phyloP scores from a whole-genome alignment of 331 rosid genomes.

The Rosa hybrid region DNA sequence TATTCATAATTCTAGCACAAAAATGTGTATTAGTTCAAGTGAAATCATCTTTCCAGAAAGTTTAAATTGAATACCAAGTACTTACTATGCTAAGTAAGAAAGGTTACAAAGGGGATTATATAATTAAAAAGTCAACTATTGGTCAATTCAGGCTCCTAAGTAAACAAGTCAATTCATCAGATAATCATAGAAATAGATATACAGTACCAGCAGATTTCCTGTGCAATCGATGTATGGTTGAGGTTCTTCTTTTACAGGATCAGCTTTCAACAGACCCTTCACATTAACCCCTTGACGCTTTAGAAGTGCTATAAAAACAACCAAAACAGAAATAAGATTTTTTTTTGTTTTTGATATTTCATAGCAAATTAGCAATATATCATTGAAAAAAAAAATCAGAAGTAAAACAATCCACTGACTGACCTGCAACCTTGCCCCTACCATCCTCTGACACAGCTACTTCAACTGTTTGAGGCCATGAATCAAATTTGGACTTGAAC shows the following conservation, averaged over 20 bases:
- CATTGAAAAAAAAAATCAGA: slow-evolving; percentile 10
- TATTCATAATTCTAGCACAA: not conserved
- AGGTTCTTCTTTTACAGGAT: slow-evolving; percentile 94
- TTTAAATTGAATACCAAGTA: not conserved
- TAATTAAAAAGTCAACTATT: not conserved
- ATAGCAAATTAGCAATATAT: slow-evolving; percentile 23
- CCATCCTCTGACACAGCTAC: slow-evolving; percentile 87
- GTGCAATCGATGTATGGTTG: slow-evolving; percentile 95
- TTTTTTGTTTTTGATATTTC: not conserved
- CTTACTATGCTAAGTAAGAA: not conserved
- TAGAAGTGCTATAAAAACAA: slow-evolving; percentile 72
- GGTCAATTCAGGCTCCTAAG: slow-evolving; percentile 10
- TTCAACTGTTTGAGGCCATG: slow-evolving; percentile 75
- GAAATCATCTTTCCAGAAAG: not conserved
- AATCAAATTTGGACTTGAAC: slow-evolving; percentile 88
- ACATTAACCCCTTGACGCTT: slow-evolving; percentile 98
- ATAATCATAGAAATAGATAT: slow-evolving; percentile 19
- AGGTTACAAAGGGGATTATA: not conserved
- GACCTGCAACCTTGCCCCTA: slow-evolving; percentile 99
- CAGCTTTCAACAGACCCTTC: slow-evolving; percentile 93
- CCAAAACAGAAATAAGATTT: slow-evolving; percentile 29
- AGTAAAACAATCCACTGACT: slow-evolving; percentile 37
- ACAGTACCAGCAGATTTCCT: slow-evolving; percentile 87
- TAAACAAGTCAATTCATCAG: slow-evolving; percentile 24
- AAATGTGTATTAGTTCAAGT: not conserved